These are phyloP conservation scores for Geosmithia putterillii DNA, from an alignment of 2,329 filamentous ascomycete species.

Conservation along the genomic window DNA sequence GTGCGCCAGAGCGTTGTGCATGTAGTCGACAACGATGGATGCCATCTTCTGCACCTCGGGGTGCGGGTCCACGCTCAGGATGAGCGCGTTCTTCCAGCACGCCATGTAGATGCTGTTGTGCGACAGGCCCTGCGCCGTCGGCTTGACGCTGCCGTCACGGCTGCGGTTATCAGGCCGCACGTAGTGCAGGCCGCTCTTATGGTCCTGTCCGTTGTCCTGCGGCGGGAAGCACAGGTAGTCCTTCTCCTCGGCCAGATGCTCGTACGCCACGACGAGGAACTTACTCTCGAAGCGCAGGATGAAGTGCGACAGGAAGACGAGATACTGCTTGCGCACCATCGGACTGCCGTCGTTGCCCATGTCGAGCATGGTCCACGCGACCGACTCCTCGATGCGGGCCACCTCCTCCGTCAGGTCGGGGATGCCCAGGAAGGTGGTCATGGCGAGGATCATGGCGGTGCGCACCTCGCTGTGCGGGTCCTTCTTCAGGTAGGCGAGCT, in stretches of 20 bases:
- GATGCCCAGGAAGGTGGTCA: slow-evolving; percentile 90
- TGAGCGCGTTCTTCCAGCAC: slow-evolving; percentile 86
- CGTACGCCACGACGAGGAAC: slow-evolving; percentile 82
- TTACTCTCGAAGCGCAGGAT: slow-evolving; percentile 83
- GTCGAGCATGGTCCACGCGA: slow-evolving; percentile 78
- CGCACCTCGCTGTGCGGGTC: slow-evolving; percentile 88
- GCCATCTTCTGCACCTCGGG: slow-evolving; percentile 85
- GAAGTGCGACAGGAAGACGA: slow-evolving; percentile 90
- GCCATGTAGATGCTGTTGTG: slow-evolving; percentile 86
- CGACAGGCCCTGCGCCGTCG: slow-evolving; percentile 48
- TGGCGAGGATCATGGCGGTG: slow-evolving; percentile 82
- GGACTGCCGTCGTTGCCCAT: slow-evolving; percentile 92
- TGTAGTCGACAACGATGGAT: slow-evolving; percentile 71
- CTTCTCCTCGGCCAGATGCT: slow-evolving; percentile 77
- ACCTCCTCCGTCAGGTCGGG: slow-evolving; percentile 86
- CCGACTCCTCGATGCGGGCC: slow-evolving; percentile 77
- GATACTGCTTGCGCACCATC: slow-evolving; percentile 82
- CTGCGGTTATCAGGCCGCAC: slow-evolving; percentile 42
- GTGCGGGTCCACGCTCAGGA: slow-evolving; percentile 87
- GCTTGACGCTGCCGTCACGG: slow-evolving; percentile 44
- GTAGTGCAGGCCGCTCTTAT: slow-evolving; percentile 53
- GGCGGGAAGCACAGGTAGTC: slow-evolving; percentile 49
- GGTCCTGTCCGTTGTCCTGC: slow-evolving; percentile 40
- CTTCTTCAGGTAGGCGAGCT: slow-evolving; percentile 67
- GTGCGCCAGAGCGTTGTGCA: slow-evolving; percentile 65